Conservation (phyloP, 73 alveolate species). For the Symbiodinium natans region DNA sequence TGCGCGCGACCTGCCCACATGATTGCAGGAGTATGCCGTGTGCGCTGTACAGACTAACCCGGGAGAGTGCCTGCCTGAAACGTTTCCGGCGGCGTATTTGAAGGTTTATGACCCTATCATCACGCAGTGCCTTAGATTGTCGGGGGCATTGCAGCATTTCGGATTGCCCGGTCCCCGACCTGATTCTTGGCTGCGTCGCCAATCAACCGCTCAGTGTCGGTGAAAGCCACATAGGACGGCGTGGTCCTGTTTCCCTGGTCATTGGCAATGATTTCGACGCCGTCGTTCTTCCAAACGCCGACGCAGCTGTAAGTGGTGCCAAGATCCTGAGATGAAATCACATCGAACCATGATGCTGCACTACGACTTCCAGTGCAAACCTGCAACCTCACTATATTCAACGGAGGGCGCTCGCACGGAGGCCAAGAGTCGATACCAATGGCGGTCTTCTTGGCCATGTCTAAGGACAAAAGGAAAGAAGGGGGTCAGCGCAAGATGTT, state of each 20-base stretch:
- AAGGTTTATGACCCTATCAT: no score
- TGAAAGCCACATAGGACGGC: constrained; percentile 99
- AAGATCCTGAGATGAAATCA: background rate
- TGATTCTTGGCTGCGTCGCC: no score
- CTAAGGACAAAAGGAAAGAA: no score
- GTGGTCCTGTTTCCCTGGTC: constrained; percentile 98
- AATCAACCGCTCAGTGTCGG: constrained; percentile 98
- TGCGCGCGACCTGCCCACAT: constrained; percentile 97
- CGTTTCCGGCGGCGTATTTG: no score
- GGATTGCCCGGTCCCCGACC: no score
- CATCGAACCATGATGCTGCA: background rate
- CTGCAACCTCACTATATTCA: background rate
- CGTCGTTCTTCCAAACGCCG: constrained; percentile 98
- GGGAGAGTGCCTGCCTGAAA: no score
- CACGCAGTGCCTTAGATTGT: no score
- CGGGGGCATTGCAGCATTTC: no score
- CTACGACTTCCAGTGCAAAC: background rate
- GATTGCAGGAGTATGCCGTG: no score
- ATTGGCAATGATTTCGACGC: constrained; percentile 99
- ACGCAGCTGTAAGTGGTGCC: constrained; percentile 98
- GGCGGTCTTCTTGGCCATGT: constrained; percentile 92
- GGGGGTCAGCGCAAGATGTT: no score
- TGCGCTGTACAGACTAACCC: no score
- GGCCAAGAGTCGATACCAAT: constrained; percentile 23
- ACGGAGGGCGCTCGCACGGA: no score